phyloP scores from a whole-genome alignment of 805 yeast species.

The Millerago galiae region DNA sequence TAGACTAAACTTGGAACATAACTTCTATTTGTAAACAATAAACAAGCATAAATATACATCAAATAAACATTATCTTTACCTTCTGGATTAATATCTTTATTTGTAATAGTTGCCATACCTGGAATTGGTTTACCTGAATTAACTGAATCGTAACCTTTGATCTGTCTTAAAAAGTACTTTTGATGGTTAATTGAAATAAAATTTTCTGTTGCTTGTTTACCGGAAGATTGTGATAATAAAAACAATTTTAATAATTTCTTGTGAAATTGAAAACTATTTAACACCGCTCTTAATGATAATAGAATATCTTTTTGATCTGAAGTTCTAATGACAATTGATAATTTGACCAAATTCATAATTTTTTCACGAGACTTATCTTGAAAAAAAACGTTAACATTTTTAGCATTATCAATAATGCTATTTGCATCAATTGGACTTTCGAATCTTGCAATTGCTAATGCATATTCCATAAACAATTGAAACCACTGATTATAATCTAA shows the following conservation, averaged over 20 bases:
- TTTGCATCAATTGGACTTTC: slow-evolving; percentile 58
- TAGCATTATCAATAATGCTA: slow-evolving; percentile 67
- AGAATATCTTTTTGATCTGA: slow-evolving; percentile 50
- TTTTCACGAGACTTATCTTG: slow-evolving; percentile 56
- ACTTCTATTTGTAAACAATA: slow-evolving; percentile 75
- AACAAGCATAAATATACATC: slow-evolving; percentile 70
- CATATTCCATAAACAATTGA: slow-evolving; percentile 71
- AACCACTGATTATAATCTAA: slow-evolving; percentile 79
- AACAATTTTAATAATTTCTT: slow-evolving; percentile 62
- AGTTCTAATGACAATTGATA: slow-evolving; percentile 48
- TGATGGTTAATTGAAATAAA: slow-evolving; percentile 80
- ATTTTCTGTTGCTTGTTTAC: slow-evolving; percentile 49
- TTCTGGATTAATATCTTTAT: slow-evolving; percentile 40
- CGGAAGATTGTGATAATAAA: slow-evolving; percentile 58
- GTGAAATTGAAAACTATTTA: slow-evolving; percentile 70
- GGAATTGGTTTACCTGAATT: slow-evolving; percentile 45
- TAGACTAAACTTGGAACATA: slow-evolving; percentile 80
- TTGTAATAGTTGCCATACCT: slow-evolving; percentile 74
- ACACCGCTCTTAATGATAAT: slow-evolving; percentile 52
- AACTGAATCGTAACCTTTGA: slow-evolving; percentile 80
- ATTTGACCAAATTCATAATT: slow-evolving; percentile 55
- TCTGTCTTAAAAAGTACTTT: slow-evolving; percentile 81
- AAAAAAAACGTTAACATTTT: slow-evolving; percentile 69
- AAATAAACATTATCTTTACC: slow-evolving; percentile 59
- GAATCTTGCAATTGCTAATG: slow-evolving; percentile 57